Base-by-base conservation (phyloP, 1,139 yeast genomes). In the Blastobotrys apis region DNA sequence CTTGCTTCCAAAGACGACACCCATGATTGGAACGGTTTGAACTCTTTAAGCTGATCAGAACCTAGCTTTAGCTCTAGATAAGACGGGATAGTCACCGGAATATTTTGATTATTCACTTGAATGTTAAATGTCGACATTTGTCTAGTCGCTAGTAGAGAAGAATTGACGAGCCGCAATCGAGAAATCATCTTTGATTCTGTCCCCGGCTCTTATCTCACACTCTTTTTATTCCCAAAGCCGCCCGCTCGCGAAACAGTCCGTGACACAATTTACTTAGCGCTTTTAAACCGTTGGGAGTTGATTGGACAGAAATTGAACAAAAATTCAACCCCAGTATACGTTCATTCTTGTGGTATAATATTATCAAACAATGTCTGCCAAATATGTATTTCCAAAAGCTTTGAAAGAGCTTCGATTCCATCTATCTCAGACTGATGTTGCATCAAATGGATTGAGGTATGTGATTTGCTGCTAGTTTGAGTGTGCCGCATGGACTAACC, bases 391-490 rank as follows among this genome's bases (percentile, higher is more conserved):
- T 50, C 85, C 90, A 36, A 69, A 71, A 48, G 76, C 84, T 22
- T 74, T 84, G 54, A 83, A 74, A 63, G 94, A 84, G 69, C 73
- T 84, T 59, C 77, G 94, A 65, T 83, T 84, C 67, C 86, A 84
- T 60, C 74, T 84, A 53, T 81, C 87, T 42, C 94, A 84, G 66
- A 75, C 84, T 23, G 85, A 86, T 27, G 78, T 79, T 52, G 79
- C 86, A 9, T 77, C 88, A 22, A 71, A 73, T 21, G 80, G 84
- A 22, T 72, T 82, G 58, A 75, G 71, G 74, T 69, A 57, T 51
- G 68, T 63, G 4, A 8, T 12, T 12, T 30, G 10, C 3, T 21
- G n/a, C 9, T 2, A 15, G 17, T 21, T 20, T n/a, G 37, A 21
- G 21, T 27, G 13, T 4, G 37, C 46, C 44, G 33, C 44, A 34